Evolutionary conservation across 495 filamentous ascomycete species (phyloP).

Genomic region (Aspergillus coremiiformis): DNA sequence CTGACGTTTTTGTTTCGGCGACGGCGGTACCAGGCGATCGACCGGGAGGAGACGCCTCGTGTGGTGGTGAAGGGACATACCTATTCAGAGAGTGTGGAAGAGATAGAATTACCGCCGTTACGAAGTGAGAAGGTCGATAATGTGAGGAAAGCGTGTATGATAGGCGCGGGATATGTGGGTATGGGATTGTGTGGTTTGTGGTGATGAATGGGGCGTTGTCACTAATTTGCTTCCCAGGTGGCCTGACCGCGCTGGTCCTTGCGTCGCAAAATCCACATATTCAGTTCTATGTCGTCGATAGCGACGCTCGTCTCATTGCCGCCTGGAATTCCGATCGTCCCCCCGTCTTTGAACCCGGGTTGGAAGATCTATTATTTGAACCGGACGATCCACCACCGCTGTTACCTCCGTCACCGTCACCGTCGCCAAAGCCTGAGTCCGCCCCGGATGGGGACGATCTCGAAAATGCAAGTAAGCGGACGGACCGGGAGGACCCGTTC

Average conservation of each 20-base stretch:
- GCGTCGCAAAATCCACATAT: conserved; percentile 63
- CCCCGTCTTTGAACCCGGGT: conserved; percentile 52
- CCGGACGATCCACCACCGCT: background rate
- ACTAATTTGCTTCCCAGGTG: conserved; percentile 38
- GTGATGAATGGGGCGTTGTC: background rate
- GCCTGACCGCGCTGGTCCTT: conserved; percentile 65
- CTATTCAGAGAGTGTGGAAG: conserved; percentile 13
- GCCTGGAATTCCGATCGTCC: conserved; percentile 67
- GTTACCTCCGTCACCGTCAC: conserved; percentile 20
- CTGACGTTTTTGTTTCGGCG: conserved; percentile 12
- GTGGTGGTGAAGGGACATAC: conserved; percentile 20
- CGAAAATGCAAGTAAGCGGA: background rate
- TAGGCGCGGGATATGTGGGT: conserved; percentile 16
- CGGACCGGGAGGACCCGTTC: background rate
- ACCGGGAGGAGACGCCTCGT: background rate
- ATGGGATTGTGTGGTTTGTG: background rate
- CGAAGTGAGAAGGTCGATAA: conserved; percentile 6
- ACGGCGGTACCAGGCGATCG: conserved; percentile 10
- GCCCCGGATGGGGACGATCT: background rate
- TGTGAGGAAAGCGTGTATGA: conserved; percentile 16
- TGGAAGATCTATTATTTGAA: conserved; percentile 36
- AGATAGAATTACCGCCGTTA: background rate
- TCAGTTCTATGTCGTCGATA: conserved; percentile 63
- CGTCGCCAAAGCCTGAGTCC: conserved; percentile 18
- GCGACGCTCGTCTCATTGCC: conserved; percentile 53